Conservation (phyloP, 176 grass and related monocot genomes). For the Pontederia crassipes region DNA sequence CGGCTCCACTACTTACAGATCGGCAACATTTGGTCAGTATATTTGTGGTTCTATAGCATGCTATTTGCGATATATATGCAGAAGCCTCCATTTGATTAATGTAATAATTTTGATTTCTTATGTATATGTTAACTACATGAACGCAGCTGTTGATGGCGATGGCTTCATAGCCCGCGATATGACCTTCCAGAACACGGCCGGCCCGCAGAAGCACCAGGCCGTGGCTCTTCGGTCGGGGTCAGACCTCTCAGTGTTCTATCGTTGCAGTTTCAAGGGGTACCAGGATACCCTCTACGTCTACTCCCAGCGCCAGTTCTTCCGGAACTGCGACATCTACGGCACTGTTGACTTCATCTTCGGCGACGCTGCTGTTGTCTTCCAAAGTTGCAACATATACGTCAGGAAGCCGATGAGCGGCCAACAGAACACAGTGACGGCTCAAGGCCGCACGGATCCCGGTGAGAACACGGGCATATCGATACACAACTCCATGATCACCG, state of each 20-base stretch:
- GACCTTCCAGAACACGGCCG: constrained; percentile 4
- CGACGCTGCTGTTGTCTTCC: not conserved
- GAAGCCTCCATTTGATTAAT: too few relatives aligned
- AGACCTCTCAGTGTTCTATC: not conserved
- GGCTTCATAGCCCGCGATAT: constrained; percentile 8
- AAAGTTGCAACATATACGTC: constrained; percentile 7
- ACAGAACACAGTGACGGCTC: not conserved
- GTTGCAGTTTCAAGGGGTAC: constrained; percentile 11
- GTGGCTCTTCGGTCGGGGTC: not conserved
- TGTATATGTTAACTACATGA: not conserved
- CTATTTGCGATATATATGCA: too few relatives aligned
- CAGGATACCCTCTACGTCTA: constrained; percentile 5
- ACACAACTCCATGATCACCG: not conserved
- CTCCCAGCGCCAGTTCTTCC: constrained; percentile 8
- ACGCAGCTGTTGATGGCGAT: not conserved
- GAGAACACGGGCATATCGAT: constrained; percentile 14
- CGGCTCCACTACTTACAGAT: constrained; percentile 7
- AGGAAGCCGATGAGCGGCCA: constrained; percentile 6
- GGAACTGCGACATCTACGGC: constrained; percentile 13
- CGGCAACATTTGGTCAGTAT: constrained; percentile 7
- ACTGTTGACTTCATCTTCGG: constrained; percentile 13
- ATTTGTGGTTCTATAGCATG: not conserved
- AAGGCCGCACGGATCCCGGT: not conserved
- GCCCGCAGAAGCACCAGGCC: not conserved
- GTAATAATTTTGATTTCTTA: too few relatives aligned